Evolutionary conservation across 768 basidiomycete species (phyloP).

Genomic region (Pleurotus djamor): DNA sequence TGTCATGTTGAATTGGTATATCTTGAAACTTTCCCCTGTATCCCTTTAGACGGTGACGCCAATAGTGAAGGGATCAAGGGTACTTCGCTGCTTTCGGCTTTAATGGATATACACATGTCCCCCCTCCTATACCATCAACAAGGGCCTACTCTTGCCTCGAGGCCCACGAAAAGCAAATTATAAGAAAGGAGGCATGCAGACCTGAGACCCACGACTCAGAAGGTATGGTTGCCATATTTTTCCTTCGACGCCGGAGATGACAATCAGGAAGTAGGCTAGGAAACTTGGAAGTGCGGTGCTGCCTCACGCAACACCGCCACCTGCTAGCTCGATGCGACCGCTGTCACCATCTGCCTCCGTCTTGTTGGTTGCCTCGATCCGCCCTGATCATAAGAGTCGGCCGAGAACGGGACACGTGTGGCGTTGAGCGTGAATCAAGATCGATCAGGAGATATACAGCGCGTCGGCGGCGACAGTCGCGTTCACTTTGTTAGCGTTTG

Average conservation of each 20-base stretch:
- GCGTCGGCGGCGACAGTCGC: too few relatives aligned
- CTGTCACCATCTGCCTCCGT: conserved; percentile 3
- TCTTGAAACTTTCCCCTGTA: too few relatives aligned
- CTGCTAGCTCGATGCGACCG: neutral
- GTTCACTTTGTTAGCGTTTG: too few relatives aligned
- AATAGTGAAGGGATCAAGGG: neutral
- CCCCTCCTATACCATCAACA: neutral
- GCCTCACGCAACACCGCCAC: neutral
- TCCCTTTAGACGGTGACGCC: too few relatives aligned
- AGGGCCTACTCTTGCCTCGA: neutral
- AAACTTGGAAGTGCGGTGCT: neutral
- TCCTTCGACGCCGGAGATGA: too few relatives aligned
- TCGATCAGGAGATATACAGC: neutral
- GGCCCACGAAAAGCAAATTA: neutral
- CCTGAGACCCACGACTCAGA: neutral
- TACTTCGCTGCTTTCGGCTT: neutral
- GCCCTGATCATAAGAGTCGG: neutral
- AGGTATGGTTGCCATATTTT: too few relatives aligned
- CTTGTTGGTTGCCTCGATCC: neutral
- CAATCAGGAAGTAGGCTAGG: too few relatives aligned
- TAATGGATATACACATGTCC: too few relatives aligned
- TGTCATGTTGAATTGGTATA: too few relatives aligned
- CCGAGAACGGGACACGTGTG: neutral
- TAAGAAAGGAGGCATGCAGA: neutral
- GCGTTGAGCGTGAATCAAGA: neutral